These are phyloP conservation scores for Quercus phellos DNA, from an alignment of 331 rosid species.

Conservation along the genomic window DNA sequence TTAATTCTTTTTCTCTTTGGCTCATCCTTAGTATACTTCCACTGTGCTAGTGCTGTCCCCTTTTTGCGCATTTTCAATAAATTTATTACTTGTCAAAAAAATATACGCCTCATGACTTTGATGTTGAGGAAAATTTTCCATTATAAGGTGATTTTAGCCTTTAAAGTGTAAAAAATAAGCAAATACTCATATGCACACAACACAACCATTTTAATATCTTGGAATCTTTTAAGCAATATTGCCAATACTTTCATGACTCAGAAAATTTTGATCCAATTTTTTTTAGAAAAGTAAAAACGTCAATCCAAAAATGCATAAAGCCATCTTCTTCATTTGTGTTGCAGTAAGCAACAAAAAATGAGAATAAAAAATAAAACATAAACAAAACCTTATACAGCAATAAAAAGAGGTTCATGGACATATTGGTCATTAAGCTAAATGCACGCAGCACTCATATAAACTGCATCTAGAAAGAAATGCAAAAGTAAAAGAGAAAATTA, in stretches of 20 bases:
- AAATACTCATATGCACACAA: neutral
- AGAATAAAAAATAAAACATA: neutral
- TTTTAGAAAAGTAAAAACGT: too few species aligned
- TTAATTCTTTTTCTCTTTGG: too few species aligned
- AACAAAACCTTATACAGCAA: neutral
- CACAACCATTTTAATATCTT: neutral
- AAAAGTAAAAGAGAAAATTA: neutral
- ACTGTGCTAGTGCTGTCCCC: too few species aligned
- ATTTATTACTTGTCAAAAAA: too few species aligned
- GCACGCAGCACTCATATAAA: neutral
- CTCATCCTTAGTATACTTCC: too few species aligned
- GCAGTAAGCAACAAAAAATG: neutral
- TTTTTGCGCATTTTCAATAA: too few species aligned
- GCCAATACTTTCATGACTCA: neutral
- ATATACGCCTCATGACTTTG: neutral
- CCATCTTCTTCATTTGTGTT: neutral
- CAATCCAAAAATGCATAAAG: neutral
- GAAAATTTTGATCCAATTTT: neutral
- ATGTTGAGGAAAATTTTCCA: neutral
- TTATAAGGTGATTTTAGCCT: neutral
- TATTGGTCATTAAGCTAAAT: neutral
- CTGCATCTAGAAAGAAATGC: neutral
- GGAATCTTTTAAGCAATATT: neutral
- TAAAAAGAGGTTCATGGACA: neutral
- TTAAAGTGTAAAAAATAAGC: neutral